Evolutionary conservation across 2,329 filamentous ascomycete species (phyloP), one percentile per base, ranked within the genome.

Genomic region (Claviceps citrina): DNA sequence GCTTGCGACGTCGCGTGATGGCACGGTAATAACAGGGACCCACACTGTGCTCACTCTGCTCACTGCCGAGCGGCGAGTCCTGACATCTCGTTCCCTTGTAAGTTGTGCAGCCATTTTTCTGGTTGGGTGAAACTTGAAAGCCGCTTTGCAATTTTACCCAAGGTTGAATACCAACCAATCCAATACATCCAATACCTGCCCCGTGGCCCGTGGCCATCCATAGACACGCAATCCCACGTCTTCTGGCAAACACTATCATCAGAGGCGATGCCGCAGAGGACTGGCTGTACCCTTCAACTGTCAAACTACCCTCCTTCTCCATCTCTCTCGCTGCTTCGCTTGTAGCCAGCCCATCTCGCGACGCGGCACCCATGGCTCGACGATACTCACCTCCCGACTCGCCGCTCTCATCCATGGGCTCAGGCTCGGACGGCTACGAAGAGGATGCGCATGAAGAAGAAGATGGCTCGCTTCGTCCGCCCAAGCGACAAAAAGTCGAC

Each of bases 401-500:
- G 26, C 65, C 67, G 19, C 57, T 68, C 4, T 70, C 67, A 24
- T 68, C 66, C 4, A 58, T 67, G 51, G 59, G 59, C 16, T 63
- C 65, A 4, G 64, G 63, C 35, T 44, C 43, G 15, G 66, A 66
- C 38, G 61, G 59, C 15, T 67, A 62, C 39, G 65, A 70, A 35
- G 65, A 69, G 33, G 66, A 68, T 16, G 59, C 46, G 13, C 59
- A 61, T 31, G 65, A 67, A 19, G 54, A 59, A 31, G 59, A 66
- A 22, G 64, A 48, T 28, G 51, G 54, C 19, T 58, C 63, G 16
- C 47, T 58, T 15, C 63, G 62, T 22, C 65, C 67, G 7, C 55
- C 65, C 12, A 67, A 72, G 57, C 65, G 68, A 31, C 59, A 67
- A 43, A 66, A 67, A 50, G 47, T 65, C 15, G 62, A 62, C 36